Evolutionary conservation across 495 filamentous ascomycete species (phyloP), one percentile per base, ranked within the genome.

Genomic region (Hypoxylon lienhwacheense): DNA sequence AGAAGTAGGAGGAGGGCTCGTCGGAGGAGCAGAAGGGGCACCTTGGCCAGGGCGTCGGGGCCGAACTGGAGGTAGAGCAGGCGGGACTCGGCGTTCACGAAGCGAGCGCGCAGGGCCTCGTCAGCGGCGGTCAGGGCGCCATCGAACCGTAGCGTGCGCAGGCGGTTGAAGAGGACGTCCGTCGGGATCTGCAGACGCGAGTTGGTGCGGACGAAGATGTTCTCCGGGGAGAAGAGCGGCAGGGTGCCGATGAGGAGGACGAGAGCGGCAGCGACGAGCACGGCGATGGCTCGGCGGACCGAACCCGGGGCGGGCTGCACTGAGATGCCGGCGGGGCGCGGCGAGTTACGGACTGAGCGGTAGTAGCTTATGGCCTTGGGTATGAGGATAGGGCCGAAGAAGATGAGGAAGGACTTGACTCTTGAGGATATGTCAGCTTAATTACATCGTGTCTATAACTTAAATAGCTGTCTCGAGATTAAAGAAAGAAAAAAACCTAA

Each of bases 1-100:
- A 81, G 28, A 95, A 76, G 69, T 90, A 96, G 12, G 78, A 84
- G 28, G 74, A 73, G 8, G 82, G 75, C 19, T 89, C 82, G 50
- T 90, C 89, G 8, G 85, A 69, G n/a, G 70, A 75, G 80, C 93
- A 97, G 74, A 91, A 96, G 44, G 81, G 81, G 68, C 93, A 98
- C 26, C 78, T n/a, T 70, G 12, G 81, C 74, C 1, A 98, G 57
- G 3, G 82, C 77, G 15, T 82, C 76, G 0, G 90, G 87, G 14
- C 93, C 93, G 73, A 80, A 91, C 24, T 85, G 83, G 31, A 95
- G 77, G 70, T 96, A 97, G 4, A 93, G 76, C 15, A 91, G 83
- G 32, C 90, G 78, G 4, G 83, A 83, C 39, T 88, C 86, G 44
- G 86, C 70, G 24, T 81, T 85, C 47, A 70, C 80, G 60, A 97